Base-by-base conservation (phyloP, 257 asterid species). In the Nicotiana knightiana region DNA sequence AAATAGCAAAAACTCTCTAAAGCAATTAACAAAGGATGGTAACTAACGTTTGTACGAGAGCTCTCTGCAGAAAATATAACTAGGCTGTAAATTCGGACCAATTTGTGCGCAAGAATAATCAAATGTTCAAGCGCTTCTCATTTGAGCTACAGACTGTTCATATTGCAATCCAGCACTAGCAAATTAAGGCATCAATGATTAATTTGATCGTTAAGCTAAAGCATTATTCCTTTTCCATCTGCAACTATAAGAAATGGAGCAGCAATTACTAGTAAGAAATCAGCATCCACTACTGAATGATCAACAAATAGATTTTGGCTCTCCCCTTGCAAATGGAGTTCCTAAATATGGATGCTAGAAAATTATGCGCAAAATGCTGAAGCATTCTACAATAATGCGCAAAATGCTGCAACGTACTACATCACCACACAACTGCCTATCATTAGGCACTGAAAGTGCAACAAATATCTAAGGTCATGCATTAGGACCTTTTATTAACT, bases 281-380 rank as follows among this genome's bases (percentile, higher is more conserved):
- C 57, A 37, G 57, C 57, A 68, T n/a, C 18, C 77, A 61, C 67
- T 37, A n/a, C 18, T 68, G 33, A 68, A 68, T 18, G 77, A 68
- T 18, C 77, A 46, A 3, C 21, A 7, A 71, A 71, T n/a, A 21
- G 61, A 71, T 46, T 71, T 71, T 12, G 78, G 59, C 21, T 24
- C 79, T 71, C 61, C 15, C 35, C 78, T 71, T 71, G 61, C 24
- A 71, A 71, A 39, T 71, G 61, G 78, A 35, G 61, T 46, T 71
- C 39, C 39, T 48, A 71, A 43, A 71, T 71, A 71, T 71, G 61
- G 39, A 24, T 26, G 51, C 61, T 48, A 71, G 37, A 71, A 71
- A 70, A 70, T 53, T 26, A 43, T 12, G 78, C 21, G 35, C 59
- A 43, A 43, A 43, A 21, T 43, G 78, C 26, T 43, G 35, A 26